Conservation (phyloP, 805 yeast genomes). For the Candida jianshihensis region DNA sequence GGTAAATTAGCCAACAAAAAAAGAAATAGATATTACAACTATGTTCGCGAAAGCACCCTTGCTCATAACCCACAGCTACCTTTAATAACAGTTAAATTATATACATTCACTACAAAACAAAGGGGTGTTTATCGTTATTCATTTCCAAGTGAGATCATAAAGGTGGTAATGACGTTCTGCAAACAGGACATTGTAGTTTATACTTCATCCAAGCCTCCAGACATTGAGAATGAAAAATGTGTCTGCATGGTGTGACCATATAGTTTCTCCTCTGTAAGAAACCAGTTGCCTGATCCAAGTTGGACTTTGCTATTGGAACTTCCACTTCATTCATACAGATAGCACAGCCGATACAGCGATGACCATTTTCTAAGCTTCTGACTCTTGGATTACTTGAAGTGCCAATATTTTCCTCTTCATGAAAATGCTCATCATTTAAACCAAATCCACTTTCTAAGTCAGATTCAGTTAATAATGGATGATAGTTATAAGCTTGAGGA, state of each 20-base stretch:
- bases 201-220: conserved; percentile 90
- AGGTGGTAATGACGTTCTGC: conserved; percentile 82
- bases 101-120: too few species aligned
- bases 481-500: conserved; percentile 84
- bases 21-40: too few species aligned
- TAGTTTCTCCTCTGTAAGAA: conserved; percentile 34
- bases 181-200: conserved; percentile 89
- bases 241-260: conserved; percentile 89
- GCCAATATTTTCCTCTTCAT: conserved; percentile 15
- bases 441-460: conserved; percentile 63
- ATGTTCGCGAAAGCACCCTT: too few species aligned
- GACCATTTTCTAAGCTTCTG: conserved; percentile 28
- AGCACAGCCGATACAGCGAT: conserved; percentile 67
- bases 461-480: conserved; percentile 50
- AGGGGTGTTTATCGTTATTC: too few species aligned
- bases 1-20: too few species aligned
- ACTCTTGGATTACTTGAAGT: conserved; percentile 17
- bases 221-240: conserved; percentile 85
- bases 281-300: conserved; percentile 17
- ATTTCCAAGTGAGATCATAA: conserved; percentile 36
- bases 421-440: conserved; percentile 37
- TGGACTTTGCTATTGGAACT: conserved; percentile 36
- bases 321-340: conserved; percentile 84
- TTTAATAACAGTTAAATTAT: too few species aligned
- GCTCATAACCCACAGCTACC: too few species aligned